Percentiles rank a stretch among this genome's conserved stretches.
Conservation (phyloP, 2,329 filamentous ascomycete species). For the Neofusicoccum kwambonambiense region DNA sequence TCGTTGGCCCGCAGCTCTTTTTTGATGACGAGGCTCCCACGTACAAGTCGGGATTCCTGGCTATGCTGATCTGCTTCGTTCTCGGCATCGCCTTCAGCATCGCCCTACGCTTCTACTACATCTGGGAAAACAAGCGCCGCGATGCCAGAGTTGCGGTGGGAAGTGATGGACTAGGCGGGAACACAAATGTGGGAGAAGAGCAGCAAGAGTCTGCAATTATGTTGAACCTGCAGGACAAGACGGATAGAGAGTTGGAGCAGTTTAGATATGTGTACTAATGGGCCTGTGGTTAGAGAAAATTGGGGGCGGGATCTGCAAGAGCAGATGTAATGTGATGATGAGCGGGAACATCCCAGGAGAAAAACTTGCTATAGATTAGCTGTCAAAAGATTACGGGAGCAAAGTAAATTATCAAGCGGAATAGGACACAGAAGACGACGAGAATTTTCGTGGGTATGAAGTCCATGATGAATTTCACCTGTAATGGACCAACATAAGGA, state of each 20-base stretch:
- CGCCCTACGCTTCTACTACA: constrained; percentile 19
- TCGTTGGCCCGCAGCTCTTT: constrained; percentile 16
- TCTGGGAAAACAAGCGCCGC: constrained; percentile 21
- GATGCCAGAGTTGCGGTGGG: constrained; percentile 12
- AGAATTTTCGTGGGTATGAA: no score
- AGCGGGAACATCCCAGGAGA: no score
- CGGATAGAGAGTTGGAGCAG: constrained; percentile 21
- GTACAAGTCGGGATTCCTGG: constrained; percentile 8
- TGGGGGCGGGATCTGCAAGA: no score
- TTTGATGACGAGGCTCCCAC: not conserved
- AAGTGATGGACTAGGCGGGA: not conserved
- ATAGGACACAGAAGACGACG: no score
- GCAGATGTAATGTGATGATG: no score
- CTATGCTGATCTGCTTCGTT: constrained; percentile 18
- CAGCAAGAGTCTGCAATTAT: constrained; percentile 1
- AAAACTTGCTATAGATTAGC: no score
- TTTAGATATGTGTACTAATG: constrained; percentile 23
- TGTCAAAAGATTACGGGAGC: no score
- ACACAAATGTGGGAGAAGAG: constrained; percentile 1
- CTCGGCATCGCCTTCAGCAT: constrained; percentile 15
- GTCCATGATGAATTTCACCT: no score
- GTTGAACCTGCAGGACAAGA: constrained; percentile 20
- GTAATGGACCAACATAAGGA: no score
- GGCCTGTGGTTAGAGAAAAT: no score
- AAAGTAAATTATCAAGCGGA: no score